Base-by-base conservation (phyloP, 2,329 filamentous ascomycete genomes). In the Fusarium concolor region DNA sequence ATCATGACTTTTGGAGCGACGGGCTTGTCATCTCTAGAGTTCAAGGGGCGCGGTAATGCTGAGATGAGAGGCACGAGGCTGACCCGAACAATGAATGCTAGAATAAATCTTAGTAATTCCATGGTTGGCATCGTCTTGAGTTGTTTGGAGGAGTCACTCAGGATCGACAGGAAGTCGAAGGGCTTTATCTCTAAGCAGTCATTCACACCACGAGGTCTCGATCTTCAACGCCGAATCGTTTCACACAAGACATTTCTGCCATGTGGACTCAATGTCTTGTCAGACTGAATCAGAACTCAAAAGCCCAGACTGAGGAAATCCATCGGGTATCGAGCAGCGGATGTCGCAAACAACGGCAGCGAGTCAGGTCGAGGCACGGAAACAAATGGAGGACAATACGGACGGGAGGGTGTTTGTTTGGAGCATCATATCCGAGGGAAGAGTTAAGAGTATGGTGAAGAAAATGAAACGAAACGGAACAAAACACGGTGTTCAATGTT, bases 1-100 rank as follows among this genome's bases (percentile, higher is more conserved):
- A 90, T 87, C 75, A 90, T 83, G 46, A 90, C 81, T 68, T 89
- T 90, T 11, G 88, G 88, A 24, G 83, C 75, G 56, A 88, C 79
- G 1, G 37, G 31, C 5, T 54, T 17, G 26, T 49, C 39, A 45
- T 42, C 28, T 8, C 49, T 51, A 1, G 45, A 17, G 8, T 29
- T 8, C 3, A 45, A 43, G 12, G 44, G n/a, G 17, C n/a, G 47
- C 9, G 69, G 61, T 6, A 42, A 47, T 1, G 64, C 54, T 9
- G 39, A 38, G 8, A 41, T 47, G 10, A 26, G 12, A 39, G 37
- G 31, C 10, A 66, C 6, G 15, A 68, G 42, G 10, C 28, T 8
- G 42, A 33, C 17, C 5, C 28, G 59, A 6, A 59, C 24, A n/a
- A 50, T 10, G 7, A 70, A 5, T 6, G 26, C 26, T 2, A 71